Evolutionary conservation across 495 filamentous ascomycete genomes (phyloP), one percentile per base, ranked within the genome.

Genomic region (Amniculicola lignicola): DNA sequence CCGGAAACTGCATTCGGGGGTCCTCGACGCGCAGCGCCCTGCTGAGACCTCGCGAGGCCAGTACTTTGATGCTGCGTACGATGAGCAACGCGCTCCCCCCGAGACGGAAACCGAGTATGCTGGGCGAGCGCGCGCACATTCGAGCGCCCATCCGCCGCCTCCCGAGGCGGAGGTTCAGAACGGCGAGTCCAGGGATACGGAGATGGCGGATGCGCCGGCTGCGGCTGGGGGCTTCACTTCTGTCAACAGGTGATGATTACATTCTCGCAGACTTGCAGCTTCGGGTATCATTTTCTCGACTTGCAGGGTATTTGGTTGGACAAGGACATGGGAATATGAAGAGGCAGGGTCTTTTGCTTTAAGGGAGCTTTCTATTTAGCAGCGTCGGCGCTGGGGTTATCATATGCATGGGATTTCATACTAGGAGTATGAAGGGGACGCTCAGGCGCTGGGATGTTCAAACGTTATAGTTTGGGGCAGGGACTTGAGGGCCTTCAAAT

Each of bases 241-340:
- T 18, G 64, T 65, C 18, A 67, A 67, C 43, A 53, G 56, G 39
- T 57, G n/a, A n/a, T n/a, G n/a, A n/a, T n/a, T n/a, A n/a, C n/a
- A n/a, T n/a, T n/a, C n/a, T n/a, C n/a, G n/a, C n/a, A n/a, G n/a
- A n/a, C n/a, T n/a, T n/a, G n/a, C n/a, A n/a, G n/a, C n/a, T n/a
- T n/a, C n/a, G n/a, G n/a, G n/a, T n/a, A n/a, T n/a, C n/a, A n/a
- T n/a, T n/a, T n/a, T n/a, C n/a, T n/a, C n/a, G n/a, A n/a, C n/a
- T n/a, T n/a, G n/a, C n/a, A n/a, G n/a, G n/a, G n/a, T n/a, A n/a
- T n/a, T n/a, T n/a, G n/a, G n/a, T n/a, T n/a, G n/a, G n/a, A n/a
- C n/a, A n/a, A n/a, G n/a, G n/a, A n/a, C n/a, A n/a, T n/a, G n/a
- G n/a, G n/a, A n/a, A n/a, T n/a, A n/a, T n/a, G n/a, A n/a, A n/a